phyloP scores from a whole-genome alignment of 305 asterid species.

The Fraxinus sp. region DNA sequence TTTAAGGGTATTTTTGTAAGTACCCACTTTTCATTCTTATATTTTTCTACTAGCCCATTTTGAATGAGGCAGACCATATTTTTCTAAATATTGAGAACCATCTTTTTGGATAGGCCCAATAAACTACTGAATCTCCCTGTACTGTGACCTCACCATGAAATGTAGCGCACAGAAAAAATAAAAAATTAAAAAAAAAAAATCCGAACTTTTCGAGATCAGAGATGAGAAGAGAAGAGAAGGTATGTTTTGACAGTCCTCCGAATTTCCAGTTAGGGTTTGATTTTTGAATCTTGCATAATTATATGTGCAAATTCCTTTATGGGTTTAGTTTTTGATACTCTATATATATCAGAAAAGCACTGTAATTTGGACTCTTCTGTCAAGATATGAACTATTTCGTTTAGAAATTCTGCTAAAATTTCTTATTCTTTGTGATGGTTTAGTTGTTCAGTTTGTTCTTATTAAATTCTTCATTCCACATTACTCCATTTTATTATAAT shows the following conservation, averaged over 20 bases:
- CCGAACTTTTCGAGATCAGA: background rate
- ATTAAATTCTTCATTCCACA: background rate
- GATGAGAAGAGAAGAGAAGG: background rate
- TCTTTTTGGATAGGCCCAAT: too few species aligned
- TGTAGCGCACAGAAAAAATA: background rate
- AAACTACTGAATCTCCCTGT: background rate
- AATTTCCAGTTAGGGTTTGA: background rate
- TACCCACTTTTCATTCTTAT: too few species aligned
- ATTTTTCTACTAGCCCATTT: background rate
- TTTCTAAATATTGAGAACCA: background rate
- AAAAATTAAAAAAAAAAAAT: background rate
- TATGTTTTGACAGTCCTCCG: background rate
- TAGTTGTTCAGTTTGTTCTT: background rate
- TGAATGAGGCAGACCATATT: background rate
- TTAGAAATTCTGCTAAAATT: background rate
- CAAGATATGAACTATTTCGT: background rate
- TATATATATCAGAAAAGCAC: background rate
- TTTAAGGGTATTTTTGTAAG: too few species aligned
- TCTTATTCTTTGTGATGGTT: background rate
- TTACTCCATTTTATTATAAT: background rate
- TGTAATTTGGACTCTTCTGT: background rate
- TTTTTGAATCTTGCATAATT: background rate
- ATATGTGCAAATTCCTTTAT: background rate
- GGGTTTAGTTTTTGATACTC: background rate
- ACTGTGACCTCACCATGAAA: conserved; percentile 22